A percentile compares a stretch with the other conserved stretches of the same genome.
Conservation (phyloP, 352 stramenopile genomes). For the Phytopythium boreale region DNA sequence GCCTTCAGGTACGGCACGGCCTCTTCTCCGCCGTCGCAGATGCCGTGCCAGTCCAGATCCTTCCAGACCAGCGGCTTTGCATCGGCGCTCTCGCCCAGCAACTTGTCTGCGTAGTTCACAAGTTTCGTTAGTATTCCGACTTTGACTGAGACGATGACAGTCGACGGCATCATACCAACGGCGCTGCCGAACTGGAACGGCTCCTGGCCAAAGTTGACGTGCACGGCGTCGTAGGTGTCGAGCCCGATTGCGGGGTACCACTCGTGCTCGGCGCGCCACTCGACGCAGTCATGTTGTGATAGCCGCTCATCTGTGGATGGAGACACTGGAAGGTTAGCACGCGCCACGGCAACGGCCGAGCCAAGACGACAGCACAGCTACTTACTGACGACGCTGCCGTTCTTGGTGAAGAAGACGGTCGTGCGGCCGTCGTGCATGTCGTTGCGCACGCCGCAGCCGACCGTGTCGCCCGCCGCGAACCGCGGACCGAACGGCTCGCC, state of each 20-base stretch:
- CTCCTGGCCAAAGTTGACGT: conserved; percentile 83
- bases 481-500: conserved; percentile 46
- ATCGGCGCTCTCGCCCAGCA: conserved; percentile 23
- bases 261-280: conserved; percentile 22
- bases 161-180: background rate
- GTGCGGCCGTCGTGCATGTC: conserved; percentile 31
- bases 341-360: background rate
- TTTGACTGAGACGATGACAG: background rate
- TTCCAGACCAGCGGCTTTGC: conserved; percentile 18
- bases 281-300: conserved; percentile 5
- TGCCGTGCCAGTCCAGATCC: conserved; percentile 28
- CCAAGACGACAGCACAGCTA: background rate
- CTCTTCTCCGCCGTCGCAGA: conserved; percentile 14
- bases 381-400: conserved; percentile 29
- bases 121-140: background rate
- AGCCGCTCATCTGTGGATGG: conserved; percentile 1
- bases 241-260: conserved; percentile 83
- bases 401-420: conserved; percentile 75
- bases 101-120: conserved; percentile 13
- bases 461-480: conserved; percentile 61
- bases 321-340: background rate
- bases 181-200: conserved; percentile 47
- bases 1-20: background rate
- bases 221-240: conserved; percentile 73
- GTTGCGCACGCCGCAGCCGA: conserved; percentile 65